Evolutionary conservation across 768 basidiomycete genomes (phyloP).

Genomic region (Suillus ampliporus): DNA sequence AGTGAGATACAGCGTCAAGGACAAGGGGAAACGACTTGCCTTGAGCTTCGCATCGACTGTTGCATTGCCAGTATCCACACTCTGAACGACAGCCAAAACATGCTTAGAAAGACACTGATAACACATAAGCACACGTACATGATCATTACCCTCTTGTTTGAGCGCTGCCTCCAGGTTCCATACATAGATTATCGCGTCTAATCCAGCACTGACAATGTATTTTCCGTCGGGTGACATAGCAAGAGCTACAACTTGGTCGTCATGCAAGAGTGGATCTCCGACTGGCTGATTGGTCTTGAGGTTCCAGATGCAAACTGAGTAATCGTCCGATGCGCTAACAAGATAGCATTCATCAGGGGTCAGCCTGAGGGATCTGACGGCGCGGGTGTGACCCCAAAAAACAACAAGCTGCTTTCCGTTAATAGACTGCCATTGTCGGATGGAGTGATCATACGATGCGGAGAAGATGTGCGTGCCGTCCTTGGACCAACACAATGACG

Average conservation of each 20-base stretch:
- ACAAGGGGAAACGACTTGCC: background rate
- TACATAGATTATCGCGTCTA: constrained; percentile 73
- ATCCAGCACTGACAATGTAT: constrained; percentile 80
- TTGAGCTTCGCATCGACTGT: background rate
- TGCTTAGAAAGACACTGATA: background rate
- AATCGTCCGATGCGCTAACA: background rate
- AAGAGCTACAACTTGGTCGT: constrained; percentile 76
- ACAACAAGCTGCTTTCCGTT: background rate
- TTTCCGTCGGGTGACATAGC: constrained; percentile 83
- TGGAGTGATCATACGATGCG: fast-evolving
- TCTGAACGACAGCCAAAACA: background rate
- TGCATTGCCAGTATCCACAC: background rate
- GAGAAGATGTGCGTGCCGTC: background rate
- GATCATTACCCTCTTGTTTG: background rate
- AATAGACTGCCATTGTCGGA: background rate
- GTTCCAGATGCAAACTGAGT: background rate
- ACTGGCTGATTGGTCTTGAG: background rate
- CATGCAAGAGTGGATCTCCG: constrained; percentile 64
- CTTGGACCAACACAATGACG: background rate
- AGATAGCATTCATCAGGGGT: background rate
- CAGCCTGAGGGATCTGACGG: background rate
- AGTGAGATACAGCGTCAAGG: background rate
- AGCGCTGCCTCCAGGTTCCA: constrained; percentile 67
- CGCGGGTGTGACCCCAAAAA: background rate
- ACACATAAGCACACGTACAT: background rate